Conservation (phyloP, 257 asterid species). For the Agastache rugosa region DNA sequence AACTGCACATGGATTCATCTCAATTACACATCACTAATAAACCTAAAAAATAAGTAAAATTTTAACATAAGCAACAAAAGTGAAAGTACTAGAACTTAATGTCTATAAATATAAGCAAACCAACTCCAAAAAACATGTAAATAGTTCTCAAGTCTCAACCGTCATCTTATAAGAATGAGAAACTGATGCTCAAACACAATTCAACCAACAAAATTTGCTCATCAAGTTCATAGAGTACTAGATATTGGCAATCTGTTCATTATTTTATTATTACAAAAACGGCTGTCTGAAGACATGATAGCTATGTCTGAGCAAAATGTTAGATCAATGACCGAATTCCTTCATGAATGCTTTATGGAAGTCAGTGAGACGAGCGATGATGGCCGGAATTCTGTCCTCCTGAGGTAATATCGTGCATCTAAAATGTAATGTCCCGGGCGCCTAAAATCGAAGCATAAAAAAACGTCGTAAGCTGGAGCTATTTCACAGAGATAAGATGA, state of each 20-base stretch:
- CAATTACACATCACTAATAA: too few relatives aligned
- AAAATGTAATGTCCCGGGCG: conserved; percentile 91
- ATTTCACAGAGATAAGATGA: not conserved
- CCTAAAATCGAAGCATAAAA: conserved; percentile 40
- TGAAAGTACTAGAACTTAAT: too few relatives aligned
- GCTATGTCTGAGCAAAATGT: not conserved
- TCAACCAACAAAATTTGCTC: not conserved
- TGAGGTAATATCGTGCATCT: conserved; percentile 95
- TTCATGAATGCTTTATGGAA: conserved; percentile 82
- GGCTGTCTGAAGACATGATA: not conserved
- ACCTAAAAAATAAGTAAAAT: not conserved
- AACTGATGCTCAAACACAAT: not conserved
- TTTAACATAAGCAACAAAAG: not conserved
- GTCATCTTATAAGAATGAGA: not conserved
- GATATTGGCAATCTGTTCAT: not conserved
- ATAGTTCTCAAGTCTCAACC: not conserved
- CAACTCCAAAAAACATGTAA: not conserved
- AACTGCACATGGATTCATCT: too few relatives aligned
- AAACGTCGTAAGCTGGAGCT: not conserved
- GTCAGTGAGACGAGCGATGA: conserved; percentile 70
- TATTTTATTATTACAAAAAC: not conserved
- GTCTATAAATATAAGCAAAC: not conserved
- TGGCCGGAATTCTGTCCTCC: conserved; percentile 89
- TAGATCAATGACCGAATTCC: conserved; percentile 58
- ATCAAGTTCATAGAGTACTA: not conserved